A percentile compares a stretch with the other conserved stretches of the same genome.
Conservation (phyloP, 2,329 filamentous ascomycete species). For the Penicillium palitans region DNA sequence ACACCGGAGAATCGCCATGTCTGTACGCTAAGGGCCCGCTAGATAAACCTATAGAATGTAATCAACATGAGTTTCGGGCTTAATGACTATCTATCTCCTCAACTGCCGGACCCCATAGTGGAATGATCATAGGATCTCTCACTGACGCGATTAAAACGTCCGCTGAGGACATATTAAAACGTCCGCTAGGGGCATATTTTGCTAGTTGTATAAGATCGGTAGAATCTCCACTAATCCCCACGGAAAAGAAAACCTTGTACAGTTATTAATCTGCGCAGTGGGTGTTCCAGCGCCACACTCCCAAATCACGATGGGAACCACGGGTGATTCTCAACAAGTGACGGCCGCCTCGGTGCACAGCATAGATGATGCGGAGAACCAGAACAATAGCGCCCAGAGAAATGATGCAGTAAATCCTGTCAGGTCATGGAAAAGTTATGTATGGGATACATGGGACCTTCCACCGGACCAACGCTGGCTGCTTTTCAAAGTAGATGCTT, state of each 20-base stretch:
- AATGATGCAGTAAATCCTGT: slow-evolving; percentile 1
- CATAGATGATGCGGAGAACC: slow-evolving; percentile 6
- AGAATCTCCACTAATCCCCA: background rate
- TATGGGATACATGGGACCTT: slow-evolving; percentile 28
- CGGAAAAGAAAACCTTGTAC: background rate
- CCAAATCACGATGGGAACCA: background rate
- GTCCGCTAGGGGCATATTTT: background rate
- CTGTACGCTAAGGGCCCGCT: background rate
- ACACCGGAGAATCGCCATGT: background rate
- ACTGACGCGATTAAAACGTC: slow-evolving; percentile 1
- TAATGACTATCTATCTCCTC: background rate
- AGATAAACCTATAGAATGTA: background rate
- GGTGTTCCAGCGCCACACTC: background rate
- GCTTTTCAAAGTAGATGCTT: slow-evolving; percentile 33
- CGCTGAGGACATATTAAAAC: slow-evolving; percentile 4
- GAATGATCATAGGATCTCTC: too few relatives aligned
- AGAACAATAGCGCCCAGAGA: background rate
- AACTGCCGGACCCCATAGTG: background rate
- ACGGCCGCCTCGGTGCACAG: background rate
- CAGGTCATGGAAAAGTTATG: slow-evolving; percentile 24
- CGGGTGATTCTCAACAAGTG: background rate
- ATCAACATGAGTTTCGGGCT: background rate
- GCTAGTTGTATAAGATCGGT: background rate
- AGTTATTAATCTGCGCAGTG: background rate
- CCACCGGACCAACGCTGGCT: slow-evolving; percentile 28